Evolutionary conservation across 495 filamentous ascomycete species (phyloP), one percentile per base, ranked within the genome.

Genomic region (Hypomontagnella submonticulosa): DNA sequence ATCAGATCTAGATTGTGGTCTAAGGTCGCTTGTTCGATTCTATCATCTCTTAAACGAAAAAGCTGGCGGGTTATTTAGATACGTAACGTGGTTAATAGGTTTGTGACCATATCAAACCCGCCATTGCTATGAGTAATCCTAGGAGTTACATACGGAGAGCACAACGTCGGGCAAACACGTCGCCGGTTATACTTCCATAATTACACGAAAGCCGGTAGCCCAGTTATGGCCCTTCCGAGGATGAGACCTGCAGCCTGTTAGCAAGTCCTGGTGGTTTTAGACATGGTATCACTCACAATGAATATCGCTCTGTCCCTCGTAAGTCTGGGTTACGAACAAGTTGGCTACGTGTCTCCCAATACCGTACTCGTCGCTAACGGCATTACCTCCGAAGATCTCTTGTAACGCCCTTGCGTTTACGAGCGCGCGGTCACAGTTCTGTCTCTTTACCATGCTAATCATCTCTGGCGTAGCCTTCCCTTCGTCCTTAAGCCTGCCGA

Each of bases 381-480:
- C 96, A 72, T 99, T 99, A 9, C 95, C 95, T 34, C 95, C 95
- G 79, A 99, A 97, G 13, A 99, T 83, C 75, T 99, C 95, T 76
- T 98, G 95, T 40, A 99, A 78, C 43, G 84, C 82, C 57, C 95
- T 84, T 27, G 93, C 87, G 71, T 93, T 92, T 10, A 85, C 77
- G 68, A 99, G 78, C 12, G 95, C 93, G 36, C 90, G 84, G 76
- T 99, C 95, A 79, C 96, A 98, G 75, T 99, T 99, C 80, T 98
- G 93, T 64, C 95, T 84, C 82, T 99, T 99, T 71, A 97, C 88
- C 92, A 99, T 96, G 38, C 90, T 93, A 70, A 99, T 96, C 96
- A 97, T 97, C 78, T 99, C 96, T 7, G 95, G 94, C 2, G 90
- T 88, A 19, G 84, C 84, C 76, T 92, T 89, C 12, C 93, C 93